phyloP scores from a whole-genome alignment of 2,329 filamentous ascomycete species.

The Penicillium sp. region DNA sequence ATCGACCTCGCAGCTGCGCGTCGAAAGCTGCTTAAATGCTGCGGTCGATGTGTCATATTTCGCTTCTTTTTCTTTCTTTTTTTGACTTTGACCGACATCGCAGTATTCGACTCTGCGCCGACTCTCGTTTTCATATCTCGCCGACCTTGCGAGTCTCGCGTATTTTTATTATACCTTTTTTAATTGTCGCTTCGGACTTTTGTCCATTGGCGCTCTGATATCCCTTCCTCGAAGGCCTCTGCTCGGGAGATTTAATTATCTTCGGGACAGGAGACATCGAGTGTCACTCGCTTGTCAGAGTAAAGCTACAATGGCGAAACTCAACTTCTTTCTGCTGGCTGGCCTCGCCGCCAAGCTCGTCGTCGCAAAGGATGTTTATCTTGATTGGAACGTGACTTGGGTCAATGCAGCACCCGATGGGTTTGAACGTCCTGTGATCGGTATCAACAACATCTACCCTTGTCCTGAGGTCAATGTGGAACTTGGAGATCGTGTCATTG shows the following conservation, averaged over 20 bases:
- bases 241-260: slow-evolving; percentile 15
- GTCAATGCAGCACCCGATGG: slow-evolving; percentile 67
- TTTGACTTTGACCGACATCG: neutral
- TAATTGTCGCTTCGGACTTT: slow-evolving; percentile 7
- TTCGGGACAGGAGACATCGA: slow-evolving; percentile 6
- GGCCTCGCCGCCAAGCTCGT: slow-evolving; percentile 14
- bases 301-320: slow-evolving; percentile 12
- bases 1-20: too few species aligned
- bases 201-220: slow-evolving; percentile 2
- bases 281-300: slow-evolving; percentile 13
- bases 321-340: slow-evolving; percentile 15
- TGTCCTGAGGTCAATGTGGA: slow-evolving; percentile 51
- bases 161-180: neutral
- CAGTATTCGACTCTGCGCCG: slow-evolving; percentile 6
- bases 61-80: neutral
- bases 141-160: too few species aligned
- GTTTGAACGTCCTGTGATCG: slow-evolving; percentile 59
- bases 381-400: slow-evolving; percentile 61
- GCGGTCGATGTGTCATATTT: neutral
- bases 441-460: slow-evolving; percentile 72
- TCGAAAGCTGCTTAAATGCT: neutral
- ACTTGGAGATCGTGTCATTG: slow-evolving; percentile 34
- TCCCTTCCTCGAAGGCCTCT: slow-evolving; percentile 7
- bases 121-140: slow-evolving; percentile 7
- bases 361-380: slow-evolving; percentile 19